These are phyloP conservation scores for Vairimorpha necatrix DNA, from an alignment of 371 early-diverging fungal species.

Conservation along the genomic window DNA sequence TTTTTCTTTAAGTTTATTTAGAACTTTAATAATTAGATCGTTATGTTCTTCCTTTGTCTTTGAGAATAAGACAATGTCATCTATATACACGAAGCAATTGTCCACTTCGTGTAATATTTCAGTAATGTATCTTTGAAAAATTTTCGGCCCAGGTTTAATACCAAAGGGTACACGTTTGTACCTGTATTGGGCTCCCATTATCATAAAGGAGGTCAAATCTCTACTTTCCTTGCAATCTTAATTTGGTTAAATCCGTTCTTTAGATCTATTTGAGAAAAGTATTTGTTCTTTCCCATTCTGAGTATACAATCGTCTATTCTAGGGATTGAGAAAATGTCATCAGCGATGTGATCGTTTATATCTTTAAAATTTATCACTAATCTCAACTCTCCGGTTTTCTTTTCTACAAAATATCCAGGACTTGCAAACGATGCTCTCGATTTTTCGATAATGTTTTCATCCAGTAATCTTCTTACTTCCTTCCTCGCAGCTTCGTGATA, in stretches of 20 bases:
- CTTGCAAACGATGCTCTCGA: neutral
- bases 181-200: constrained; percentile 20
- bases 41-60: constrained; percentile 14
- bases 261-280: constrained; percentile 25
- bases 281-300: neutral
- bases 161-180: constrained; percentile 6
- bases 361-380: neutral
- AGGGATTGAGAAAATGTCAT: neutral
- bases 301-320: neutral
- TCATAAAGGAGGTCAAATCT: constrained; percentile 63
- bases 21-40: neutral
- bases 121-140: neutral
- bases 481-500: no score
- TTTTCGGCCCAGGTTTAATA: constrained; percentile 6
- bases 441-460: constrained; percentile 6
- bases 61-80: constrained; percentile 14
- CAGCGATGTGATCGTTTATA: constrained; percentile 12
- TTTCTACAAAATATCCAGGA: constrained; percentile 4
- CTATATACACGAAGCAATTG: neutral
- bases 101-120: constrained; percentile 11
- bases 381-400: neutral
- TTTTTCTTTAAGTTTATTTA: neutral
- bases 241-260: constrained; percentile 56
- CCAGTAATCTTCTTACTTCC: neutral
- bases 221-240: constrained; percentile 21